Evolutionary conservation across 352 stramenopile genomes (phyloP).

Genomic region (Blastocystis sp.): DNA sequence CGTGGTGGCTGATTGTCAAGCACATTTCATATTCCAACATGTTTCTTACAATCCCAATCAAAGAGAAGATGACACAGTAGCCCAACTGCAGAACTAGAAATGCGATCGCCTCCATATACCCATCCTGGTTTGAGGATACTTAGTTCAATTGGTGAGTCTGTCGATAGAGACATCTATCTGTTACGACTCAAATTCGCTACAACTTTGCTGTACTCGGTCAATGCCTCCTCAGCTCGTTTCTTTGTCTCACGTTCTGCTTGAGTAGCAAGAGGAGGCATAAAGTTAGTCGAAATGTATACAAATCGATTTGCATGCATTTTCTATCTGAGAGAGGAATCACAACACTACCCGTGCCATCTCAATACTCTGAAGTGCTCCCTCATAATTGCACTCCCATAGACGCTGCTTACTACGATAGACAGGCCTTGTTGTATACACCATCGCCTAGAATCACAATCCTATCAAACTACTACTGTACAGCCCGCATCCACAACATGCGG

Average conservation of each 20-base stretch:
- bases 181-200: not conserved
- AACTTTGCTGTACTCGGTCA: conserved; percentile 42
- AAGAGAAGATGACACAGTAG: not conserved
- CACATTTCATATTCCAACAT: not conserved
- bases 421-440: conserved; percentile 39
- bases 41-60: not conserved
- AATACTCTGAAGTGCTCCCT: conserved; percentile 55
- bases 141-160: conserved; percentile 30
- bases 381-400: conserved; percentile 60
- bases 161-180: conserved; percentile 32
- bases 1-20: not conserved
- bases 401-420: not conserved
- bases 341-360: conserved; percentile 33
- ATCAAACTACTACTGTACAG: not conserved
- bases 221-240: conserved; percentile 36
- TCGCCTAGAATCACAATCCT: not conserved
- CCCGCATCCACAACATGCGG: conserved; percentile 47
- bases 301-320: conserved; percentile 65
- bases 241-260: conserved; percentile 25
- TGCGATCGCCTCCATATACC: conserved; percentile 34
- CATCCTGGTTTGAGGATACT: conserved; percentile 61
- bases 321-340: not conserved
- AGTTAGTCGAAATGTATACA: conserved; percentile 50
- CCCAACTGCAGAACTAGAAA: conserved; percentile 14
- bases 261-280: conserved; percentile 30